Base-by-base conservation (phyloP, 2,329 filamentous ascomycete genomes). In the Aspergillus phoenicis region DNA sequence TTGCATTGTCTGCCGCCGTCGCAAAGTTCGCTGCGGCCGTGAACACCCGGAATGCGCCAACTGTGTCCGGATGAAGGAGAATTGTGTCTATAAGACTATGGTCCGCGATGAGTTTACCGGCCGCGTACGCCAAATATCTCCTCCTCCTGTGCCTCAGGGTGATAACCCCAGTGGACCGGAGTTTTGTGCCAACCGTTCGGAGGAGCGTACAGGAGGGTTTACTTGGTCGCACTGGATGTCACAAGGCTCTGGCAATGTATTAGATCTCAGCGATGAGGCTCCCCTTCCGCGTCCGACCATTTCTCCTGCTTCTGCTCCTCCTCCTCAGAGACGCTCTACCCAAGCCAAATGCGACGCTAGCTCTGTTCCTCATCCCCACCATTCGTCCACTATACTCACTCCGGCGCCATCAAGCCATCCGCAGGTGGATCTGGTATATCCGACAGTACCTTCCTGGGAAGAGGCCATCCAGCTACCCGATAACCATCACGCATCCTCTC, bases 21-120 rank as follows among this genome's bases (percentile, higher is more conserved):
- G 53, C 53, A 56, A 56, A 22, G 53, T 56, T 20, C 53, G 53
- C 20, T 56, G 53, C n/a, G 38, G 39, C 53, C 53, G 53, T n/a
- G 53, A 56, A 33, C 53, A 56, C 4, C 53, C 53, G 10, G 13
- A 36, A 56, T 56, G 53, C 6, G 53, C 26, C 39, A 56, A 56
- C 24, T 56, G 53, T 36, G 38, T 47, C 7, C 53, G 53, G 4
- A 56, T 47, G 38, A 56, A 45, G 39, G 53, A 56, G 17, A 47
- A 45, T 11, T 56, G 36, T 24, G 15, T 45, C 22, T 56, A 56
- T 39, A 20, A 47, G 15, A n/a, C n/a, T n/a, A 24, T 28, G n/a
- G 20, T 8, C 13, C 39, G 20, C 24, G 39, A 47, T 33, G 26
- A 24, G 13, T 28, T 2, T 30, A 36, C 38, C 2, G 24, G 53